phyloP scores from a whole-genome alignment of 345 rosid genomes.

The Durio zibethinus region DNA sequence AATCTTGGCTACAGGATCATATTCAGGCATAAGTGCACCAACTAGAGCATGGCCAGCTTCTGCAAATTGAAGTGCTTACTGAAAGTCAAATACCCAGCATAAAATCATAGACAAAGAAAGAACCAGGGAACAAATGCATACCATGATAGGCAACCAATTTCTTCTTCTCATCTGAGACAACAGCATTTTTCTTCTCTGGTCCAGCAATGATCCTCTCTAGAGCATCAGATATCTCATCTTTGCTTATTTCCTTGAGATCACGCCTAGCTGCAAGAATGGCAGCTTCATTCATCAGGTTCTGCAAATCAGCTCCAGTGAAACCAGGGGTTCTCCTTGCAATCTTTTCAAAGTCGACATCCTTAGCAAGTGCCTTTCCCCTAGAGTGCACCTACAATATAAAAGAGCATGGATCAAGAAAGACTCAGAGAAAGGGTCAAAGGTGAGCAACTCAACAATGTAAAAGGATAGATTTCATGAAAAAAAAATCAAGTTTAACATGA shows the following conservation, averaged over 20 bases:
- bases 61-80: conserved; percentile 28
- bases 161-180: conserved; percentile 90
- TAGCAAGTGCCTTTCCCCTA: conserved; percentile 92
- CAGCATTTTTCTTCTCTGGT: conserved; percentile 98
- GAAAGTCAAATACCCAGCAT: not conserved
- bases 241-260: conserved; percentile 95
- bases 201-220: conserved; percentile 97
- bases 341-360: conserved; percentile 95
- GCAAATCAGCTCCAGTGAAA: conserved; percentile 94
- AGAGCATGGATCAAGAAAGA: not conserved
- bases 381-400: conserved; percentile 70
- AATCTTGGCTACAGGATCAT: conserved; percentile 94
- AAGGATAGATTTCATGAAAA: not conserved
- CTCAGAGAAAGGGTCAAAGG: not conserved
- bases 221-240: conserved; percentile 96
- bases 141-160: conserved; percentile 94
- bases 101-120: not conserved
- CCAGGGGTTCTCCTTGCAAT: conserved; percentile 93
- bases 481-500: not conserved
- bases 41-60: conserved; percentile 99
- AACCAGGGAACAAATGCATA: conserved; percentile 14
- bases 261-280: conserved; percentile 98
- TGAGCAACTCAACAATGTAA: not conserved
- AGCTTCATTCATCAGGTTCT: conserved; percentile 96
- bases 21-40: conserved; percentile 96